Evolutionary conservation across 1,139 yeast genomes (phyloP), one percentile per base, ranked within the genome.

Genomic region (Kodamaea sp.): DNA sequence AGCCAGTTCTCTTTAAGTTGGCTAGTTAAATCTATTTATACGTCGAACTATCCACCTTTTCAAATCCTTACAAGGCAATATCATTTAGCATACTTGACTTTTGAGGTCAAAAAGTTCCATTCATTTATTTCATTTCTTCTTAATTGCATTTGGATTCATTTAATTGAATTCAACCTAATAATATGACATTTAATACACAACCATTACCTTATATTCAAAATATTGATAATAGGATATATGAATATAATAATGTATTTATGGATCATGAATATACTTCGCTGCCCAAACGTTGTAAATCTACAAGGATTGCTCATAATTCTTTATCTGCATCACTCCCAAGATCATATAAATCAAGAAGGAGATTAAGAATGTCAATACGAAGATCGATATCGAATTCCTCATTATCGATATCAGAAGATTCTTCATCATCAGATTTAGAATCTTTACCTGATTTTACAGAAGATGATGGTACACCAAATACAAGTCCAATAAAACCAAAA

Each of bases 371-470:
- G 49, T 4, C 26, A 44, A 20, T 38, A 36, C 24, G 32, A 12
- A 12, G 25, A 25, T 15, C 32, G 23, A 7, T 30, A 20, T n/a
- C 20, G 32, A 30, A n/a, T 30, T 30, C 24, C 23, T n/a, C 32
- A 12, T 15, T 15, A 3, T 15, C 20, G 20, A 15, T 15, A 15
- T 15, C 20, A 15, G 20, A 15, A 15, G 20, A 6, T 36, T 42
- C 29, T 45, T 43, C 31, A 27, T 43, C 31, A 27, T 55, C 64
- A 7, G 73, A 67, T 40, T 55, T 63, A 36, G 73, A 67, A 39
- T 63, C 70, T 5, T 55, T 66, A 28, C 70, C 71, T 1, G 72
- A 65, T 45, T 57, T 60, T 33, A 55, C 65, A 20, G 63, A 60
- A 29, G 71, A 66, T 41, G 68, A 62, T 35, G 47, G 47, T 15